Percentiles rank a stretch among this genome's conserved stretches.
Conservation (phyloP, 2,329 filamentous ascomycete genomes). For the Pseudogymnoascus sp. region DNA sequence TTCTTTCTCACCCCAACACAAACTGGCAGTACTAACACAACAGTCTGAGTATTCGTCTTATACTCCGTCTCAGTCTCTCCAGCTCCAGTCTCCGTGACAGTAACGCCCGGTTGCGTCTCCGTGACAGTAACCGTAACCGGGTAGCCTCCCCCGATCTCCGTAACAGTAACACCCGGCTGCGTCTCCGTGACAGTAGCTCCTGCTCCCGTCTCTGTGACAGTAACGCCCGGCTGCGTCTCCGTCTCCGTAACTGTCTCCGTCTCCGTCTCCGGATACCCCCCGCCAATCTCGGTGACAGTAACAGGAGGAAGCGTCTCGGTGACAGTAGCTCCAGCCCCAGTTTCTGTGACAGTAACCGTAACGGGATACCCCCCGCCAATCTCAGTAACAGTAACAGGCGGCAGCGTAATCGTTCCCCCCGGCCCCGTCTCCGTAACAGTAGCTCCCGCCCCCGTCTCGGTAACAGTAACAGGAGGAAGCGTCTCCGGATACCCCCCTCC, state of each 20-base stretch:
- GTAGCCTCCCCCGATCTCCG: too few species aligned
- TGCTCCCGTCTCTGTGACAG: not conserved
- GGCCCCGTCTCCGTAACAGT: not conserved
- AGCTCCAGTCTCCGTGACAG: not conserved
- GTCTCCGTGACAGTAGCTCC: conserved; percentile 14
- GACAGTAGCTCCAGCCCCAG: conserved; percentile 11
- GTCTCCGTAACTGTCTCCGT: not conserved
- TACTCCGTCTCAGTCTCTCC: not conserved
- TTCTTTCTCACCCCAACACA: not conserved
- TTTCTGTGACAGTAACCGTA: too few species aligned
- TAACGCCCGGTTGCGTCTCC: not conserved
- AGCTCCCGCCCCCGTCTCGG: not conserved
- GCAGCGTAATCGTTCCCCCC: not conserved
- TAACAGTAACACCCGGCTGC: not conserved
- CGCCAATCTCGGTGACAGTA: not conserved
- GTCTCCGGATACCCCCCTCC: too few species aligned
- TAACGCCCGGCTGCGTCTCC: not conserved
- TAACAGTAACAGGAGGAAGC: not conserved
- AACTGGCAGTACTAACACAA: not conserved
- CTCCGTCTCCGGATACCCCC: not conserved
- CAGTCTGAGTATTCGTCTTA: not conserved
- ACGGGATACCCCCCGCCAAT: not conserved
- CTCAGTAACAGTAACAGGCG: not conserved
- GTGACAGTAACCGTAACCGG: not conserved
- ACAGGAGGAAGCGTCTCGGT: conserved; percentile 10